A percentile compares a stretch with the other conserved stretches of the same genome.
These are phyloP conservation scores for Xylaria telfairii DNA, from an alignment of 495 filamentous ascomycete genomes.

Conservation along the genomic window DNA sequence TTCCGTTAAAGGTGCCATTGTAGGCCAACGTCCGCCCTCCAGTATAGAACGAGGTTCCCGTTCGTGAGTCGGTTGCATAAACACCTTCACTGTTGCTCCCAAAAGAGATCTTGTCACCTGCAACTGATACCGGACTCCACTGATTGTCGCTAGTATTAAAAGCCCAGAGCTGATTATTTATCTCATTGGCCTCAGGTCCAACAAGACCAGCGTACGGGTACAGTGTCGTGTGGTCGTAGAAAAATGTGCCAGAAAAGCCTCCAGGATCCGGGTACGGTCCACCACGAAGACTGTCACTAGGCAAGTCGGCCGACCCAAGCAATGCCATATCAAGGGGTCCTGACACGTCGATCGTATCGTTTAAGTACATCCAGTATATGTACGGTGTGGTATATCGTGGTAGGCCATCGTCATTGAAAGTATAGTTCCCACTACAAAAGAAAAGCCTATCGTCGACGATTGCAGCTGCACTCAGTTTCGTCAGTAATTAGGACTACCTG, in stretches of 20 bases:
- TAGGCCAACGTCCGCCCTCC: slow-evolving; percentile 16
- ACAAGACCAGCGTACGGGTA: slow-evolving; percentile 25
- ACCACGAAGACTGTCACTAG: slow-evolving; percentile 1
- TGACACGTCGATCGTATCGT: slow-evolving; percentile 17
- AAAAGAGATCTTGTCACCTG: slow-evolving; percentile 22
- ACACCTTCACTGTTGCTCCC: slow-evolving; percentile 24
- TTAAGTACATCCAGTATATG: slow-evolving; percentile 27
- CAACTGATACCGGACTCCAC: slow-evolving; percentile 10
- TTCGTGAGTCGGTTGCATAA: slow-evolving; percentile 22
- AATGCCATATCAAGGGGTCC: slow-evolving; percentile 17
- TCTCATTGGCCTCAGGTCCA: slow-evolving; percentile 17
- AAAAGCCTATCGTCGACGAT: slow-evolving; percentile 28
- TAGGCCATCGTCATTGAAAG: slow-evolving; percentile 26
- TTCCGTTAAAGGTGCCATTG: slow-evolving; percentile 23
- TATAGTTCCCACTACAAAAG: slow-evolving; percentile 30
- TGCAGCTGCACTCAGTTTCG: slow-evolving; percentile 15
- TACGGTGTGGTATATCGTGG: slow-evolving; percentile 4
- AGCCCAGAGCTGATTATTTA: slow-evolving; percentile 22
- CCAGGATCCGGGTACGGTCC: slow-evolving; percentile 1
- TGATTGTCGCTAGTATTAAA: slow-evolving; percentile 23
- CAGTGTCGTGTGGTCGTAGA: slow-evolving; percentile 27
- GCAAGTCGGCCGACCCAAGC: slow-evolving; percentile 14
- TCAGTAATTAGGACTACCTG: not conserved
- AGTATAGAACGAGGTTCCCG: slow-evolving; percentile 27
- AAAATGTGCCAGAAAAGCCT: slow-evolving; percentile 23